Conservation (phyloP, 139 green algal genomes). For the Chlamydomonas eustigma region DNA sequence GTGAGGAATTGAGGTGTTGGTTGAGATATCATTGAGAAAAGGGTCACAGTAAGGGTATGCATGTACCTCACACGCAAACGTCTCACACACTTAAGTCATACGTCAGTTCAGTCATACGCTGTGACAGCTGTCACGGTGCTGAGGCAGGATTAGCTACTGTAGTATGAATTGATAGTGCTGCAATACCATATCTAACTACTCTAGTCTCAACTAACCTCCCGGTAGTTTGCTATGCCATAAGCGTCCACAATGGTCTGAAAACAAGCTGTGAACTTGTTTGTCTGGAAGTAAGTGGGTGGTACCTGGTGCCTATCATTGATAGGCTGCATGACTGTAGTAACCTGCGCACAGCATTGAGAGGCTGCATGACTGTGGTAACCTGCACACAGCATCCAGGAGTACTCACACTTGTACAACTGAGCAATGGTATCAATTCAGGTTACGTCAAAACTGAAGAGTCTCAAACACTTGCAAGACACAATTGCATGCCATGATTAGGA, state of each 20-base stretch:
- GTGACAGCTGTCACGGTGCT: no score
- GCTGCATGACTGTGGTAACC: neutral
- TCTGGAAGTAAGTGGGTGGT: constrained; percentile 88
- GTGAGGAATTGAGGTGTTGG: no score
- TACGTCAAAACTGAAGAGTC: no score
- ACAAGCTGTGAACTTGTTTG: constrained; percentile 80
- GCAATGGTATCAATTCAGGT: no score
- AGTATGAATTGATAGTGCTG: no score
- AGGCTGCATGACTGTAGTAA: constrained; percentile 7
- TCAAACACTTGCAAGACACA: no score
- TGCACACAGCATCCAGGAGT: neutral
- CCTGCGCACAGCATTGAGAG: neutral
- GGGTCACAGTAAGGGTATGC: neutral
- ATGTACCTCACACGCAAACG: neutral
- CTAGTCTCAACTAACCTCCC: constrained; percentile 74
- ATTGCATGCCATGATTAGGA: no score
- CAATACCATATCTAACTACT: no score
- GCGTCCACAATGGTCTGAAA: constrained; percentile 77
- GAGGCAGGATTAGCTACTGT: no score
- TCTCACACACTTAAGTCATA: no score
- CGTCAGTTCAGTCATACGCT: no score
- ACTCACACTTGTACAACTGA: no score
- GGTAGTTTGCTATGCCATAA: constrained; percentile 93
- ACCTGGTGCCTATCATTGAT: neutral
- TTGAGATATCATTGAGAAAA: neutral